Evolutionary conservation across 768 basidiomycete species (phyloP).

Genomic region (Amanita pallidorosea): DNA sequence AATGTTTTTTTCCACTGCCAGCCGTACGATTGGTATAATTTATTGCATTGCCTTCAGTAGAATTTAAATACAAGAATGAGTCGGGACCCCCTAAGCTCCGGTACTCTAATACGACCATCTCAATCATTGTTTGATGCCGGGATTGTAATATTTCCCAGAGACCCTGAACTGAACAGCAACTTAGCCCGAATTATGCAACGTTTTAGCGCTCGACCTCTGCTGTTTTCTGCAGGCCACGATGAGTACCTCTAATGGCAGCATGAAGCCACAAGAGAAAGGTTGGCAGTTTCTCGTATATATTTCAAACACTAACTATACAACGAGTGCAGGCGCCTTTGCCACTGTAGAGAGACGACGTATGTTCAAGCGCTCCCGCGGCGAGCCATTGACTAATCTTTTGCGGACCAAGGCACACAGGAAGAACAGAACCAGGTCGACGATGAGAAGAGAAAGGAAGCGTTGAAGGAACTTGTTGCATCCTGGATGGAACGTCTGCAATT

Average conservation of each 20-base stretch:
- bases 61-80: background rate
- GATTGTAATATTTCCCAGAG: too few species aligned
- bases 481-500: conserved; percentile 57
- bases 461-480: conserved; percentile 41
- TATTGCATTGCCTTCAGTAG: background rate
- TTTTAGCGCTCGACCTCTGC: background rate
- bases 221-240: background rate
- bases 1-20: background rate
- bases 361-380: background rate
- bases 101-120: background rate
- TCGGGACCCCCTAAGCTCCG: background rate
- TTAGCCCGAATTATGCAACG: background rate
- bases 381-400: background rate
- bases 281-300: background rate
- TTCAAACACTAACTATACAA: background rate
- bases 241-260: background rate
- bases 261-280: background rate
- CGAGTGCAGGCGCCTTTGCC: background rate
- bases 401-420: conserved; percentile 21
- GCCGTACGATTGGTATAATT: background rate
- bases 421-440: conserved; percentile 41
- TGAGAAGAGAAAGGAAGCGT: conserved; percentile 29
- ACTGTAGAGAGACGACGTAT: background rate
- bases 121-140: too few species aligned
- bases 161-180: too few species aligned